Evolutionary conservation across 2,329 filamentous ascomycete genomes (phyloP).

Genomic region (Neopestalotiopsis sp.): DNA sequence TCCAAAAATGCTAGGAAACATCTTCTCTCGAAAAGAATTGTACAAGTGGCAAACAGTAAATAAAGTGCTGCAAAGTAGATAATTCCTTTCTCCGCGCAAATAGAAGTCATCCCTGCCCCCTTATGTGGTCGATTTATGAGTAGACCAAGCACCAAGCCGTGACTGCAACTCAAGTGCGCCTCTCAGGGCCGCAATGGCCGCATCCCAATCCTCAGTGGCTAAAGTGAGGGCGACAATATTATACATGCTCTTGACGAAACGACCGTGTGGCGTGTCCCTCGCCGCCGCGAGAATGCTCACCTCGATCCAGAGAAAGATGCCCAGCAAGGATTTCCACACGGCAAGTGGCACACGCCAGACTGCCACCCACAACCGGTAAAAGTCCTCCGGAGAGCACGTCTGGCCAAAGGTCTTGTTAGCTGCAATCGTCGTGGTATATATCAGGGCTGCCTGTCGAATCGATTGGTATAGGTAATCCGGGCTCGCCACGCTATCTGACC

Average conservation of each 20-base stretch:
- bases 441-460: conserved; percentile 50
- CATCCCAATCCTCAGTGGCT: conserved; percentile 14
- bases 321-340: conserved; percentile 52
- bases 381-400: conserved; percentile 45
- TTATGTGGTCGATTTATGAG: not conserved
- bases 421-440: conserved; percentile 55
- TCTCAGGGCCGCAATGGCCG: conserved; percentile 1
- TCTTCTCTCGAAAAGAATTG: too few relatives aligned
- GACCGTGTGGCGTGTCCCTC: conserved; percentile 44
- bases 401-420: conserved; percentile 46
- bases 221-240: conserved; percentile 10
- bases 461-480: conserved; percentile 53
- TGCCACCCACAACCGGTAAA: conserved; percentile 50
- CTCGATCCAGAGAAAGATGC: conserved; percentile 56
- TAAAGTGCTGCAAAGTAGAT: not conserved
- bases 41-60: too few relatives aligned
- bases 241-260: conserved; percentile 53
- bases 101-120: not conserved
- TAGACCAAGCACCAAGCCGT: not conserved
- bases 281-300: conserved; percentile 48
- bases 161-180: conserved; percentile 8
- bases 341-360: conserved; percentile 53
- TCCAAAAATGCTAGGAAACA: too few relatives aligned
- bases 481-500: not conserved
- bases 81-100: not conserved